Evolutionary conservation across 139 green algal species (phyloP).

Genomic region (Parachlorella kessleri): DNA sequence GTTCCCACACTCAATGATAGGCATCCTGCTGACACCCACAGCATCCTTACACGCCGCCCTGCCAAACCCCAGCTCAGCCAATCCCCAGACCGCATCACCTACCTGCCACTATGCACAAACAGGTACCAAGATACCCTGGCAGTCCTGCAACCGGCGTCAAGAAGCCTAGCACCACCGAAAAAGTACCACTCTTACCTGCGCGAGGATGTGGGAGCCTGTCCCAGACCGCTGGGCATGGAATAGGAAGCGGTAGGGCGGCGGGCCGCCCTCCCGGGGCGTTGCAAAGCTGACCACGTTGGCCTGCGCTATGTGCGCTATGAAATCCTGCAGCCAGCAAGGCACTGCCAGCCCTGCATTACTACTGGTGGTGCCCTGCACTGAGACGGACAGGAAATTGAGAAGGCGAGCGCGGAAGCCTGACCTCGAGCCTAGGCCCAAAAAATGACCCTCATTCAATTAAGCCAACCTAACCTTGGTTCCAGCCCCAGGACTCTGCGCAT

Average conservation of each 20-base stretch:
- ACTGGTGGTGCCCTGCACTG: background rate
- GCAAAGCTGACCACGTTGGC: constrained; percentile 34
- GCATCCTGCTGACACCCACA: background rate
- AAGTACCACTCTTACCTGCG: constrained; percentile 1
- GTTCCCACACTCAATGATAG: background rate
- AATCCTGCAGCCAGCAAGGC: constrained; percentile 18
- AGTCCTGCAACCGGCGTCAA: background rate
- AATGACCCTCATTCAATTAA: too few relatives aligned
- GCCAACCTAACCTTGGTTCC: too few relatives aligned
- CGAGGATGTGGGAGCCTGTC: constrained; percentile 10
- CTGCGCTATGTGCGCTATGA: constrained; percentile 38
- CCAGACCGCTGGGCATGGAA: constrained; percentile 31
- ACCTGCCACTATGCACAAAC: background rate
- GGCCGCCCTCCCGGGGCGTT: constrained; percentile 21
- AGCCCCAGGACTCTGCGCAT: too few relatives aligned
- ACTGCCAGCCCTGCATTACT: too few relatives aligned
- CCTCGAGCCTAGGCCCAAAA: too few relatives aligned
- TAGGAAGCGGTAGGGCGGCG: constrained; percentile 24
- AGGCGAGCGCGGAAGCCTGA: too few relatives aligned
- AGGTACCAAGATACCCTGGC: background rate
- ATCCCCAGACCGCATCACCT: background rate
- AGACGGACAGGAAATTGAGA: background rate
- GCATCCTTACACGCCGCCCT: background rate
- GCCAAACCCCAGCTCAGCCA: background rate
- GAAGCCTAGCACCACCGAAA: background rate